Percentiles rank a stretch among this genome's conserved stretches.
These are phyloP conservation scores for Dacryopinax spathularia DNA, from an alignment of 768 basidiomycete genomes.

Conservation along the genomic window DNA sequence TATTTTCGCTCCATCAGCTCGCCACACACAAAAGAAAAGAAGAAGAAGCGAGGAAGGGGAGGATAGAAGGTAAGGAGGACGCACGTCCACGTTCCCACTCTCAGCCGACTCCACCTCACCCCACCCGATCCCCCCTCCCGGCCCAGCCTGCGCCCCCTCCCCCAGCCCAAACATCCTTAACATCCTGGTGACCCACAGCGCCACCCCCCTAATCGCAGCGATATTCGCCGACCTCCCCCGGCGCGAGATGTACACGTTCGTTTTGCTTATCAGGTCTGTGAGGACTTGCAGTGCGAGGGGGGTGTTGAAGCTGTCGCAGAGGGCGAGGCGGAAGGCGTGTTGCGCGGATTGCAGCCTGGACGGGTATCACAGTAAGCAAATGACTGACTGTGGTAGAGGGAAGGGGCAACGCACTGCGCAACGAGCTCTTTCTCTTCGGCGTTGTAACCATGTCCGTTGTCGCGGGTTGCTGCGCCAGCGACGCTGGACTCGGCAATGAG, in stretches of 20 bases:
- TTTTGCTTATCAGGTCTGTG: conserved; percentile 65
- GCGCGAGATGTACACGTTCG: conserved; percentile 67
- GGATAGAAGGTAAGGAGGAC: conserved; percentile 18
- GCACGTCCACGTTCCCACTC: conserved; percentile 34
- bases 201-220: conserved; percentile 42
- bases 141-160: conserved; percentile 45
- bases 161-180: conserved; percentile 34
- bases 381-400: conserved; percentile 9
- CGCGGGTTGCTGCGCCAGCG: conserved; percentile 16
- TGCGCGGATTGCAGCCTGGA: conserved; percentile 62
- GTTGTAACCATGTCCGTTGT: conserved; percentile 29
- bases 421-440: conserved; percentile 50
- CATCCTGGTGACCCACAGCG: conserved; percentile 35
- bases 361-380: neutral
- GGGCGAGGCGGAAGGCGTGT: conserved; percentile 60
- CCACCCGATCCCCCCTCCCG: conserved; percentile 67
- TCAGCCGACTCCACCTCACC: conserved; percentile 41
- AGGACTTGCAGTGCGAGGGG: conserved; percentile 64
- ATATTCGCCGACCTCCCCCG: conserved; percentile 28
- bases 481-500: conserved; percentile 41
- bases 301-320: conserved; percentile 97
- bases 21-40: neutral
- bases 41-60: neutral
- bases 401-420: conserved; percentile 34
- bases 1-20: conserved; percentile 22